A percentile compares a stretch with the other conserved stretches of the same genome.
Conservation (phyloP, 2,329 filamentous ascomycete species). For the Trichophyton benhamiae region DNA sequence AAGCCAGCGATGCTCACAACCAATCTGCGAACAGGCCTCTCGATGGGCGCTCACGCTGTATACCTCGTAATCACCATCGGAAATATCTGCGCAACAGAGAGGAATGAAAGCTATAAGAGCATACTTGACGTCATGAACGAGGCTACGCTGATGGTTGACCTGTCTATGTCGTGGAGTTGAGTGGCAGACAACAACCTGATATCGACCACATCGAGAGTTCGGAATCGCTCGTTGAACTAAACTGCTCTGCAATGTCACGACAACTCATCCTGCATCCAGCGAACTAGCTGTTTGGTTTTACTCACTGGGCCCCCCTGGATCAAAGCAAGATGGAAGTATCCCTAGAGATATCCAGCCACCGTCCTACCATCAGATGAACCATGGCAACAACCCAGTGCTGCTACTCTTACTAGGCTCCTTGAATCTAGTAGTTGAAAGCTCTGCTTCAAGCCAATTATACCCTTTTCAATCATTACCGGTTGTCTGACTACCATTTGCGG, state of each 20-base stretch:
- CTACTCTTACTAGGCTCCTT: background rate
- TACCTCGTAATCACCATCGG: background rate
- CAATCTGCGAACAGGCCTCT: background rate
- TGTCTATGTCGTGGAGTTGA: too few species aligned
- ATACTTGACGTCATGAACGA: too few species aligned
- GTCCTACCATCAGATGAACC: background rate
- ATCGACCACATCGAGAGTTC: too few species aligned
- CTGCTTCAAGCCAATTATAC: background rate
- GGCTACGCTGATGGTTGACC: too few species aligned
- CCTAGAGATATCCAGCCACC: background rate
- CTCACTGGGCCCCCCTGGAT: background rate
- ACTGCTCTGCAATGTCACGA: too few species aligned
- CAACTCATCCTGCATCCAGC: background rate
- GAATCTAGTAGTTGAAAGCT: background rate
- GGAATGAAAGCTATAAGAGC: too few species aligned
- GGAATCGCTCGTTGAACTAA: too few species aligned
- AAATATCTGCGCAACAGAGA: too few species aligned
- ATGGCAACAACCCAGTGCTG: background rate
- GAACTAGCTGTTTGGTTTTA: background rate
- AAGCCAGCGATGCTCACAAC: background rate
- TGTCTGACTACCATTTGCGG: background rate
- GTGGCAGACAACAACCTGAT: too few species aligned
- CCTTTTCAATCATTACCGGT: background rate
- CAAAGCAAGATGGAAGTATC: background rate
- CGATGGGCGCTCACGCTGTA: background rate